A percentile compares a stretch with the other conserved stretches of the same genome.
These are phyloP conservation scores for Colletotrichum tofieldiae DNA, from an alignment of 2,329 filamentous ascomycete genomes.

Conservation along the genomic window DNA sequence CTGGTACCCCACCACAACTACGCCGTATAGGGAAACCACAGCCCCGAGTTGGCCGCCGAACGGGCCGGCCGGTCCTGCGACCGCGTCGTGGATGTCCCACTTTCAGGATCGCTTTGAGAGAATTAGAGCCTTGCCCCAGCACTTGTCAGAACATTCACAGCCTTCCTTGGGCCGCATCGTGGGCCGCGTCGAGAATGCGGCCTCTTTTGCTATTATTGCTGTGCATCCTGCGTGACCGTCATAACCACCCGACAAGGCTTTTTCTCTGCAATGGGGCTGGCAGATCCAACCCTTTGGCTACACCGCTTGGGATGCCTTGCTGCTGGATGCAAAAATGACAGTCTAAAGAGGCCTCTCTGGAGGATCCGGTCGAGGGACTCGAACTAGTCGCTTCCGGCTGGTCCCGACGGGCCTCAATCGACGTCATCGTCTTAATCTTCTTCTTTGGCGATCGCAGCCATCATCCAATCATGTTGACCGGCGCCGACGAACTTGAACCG, in stretches of 20 bases:
- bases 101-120: neutral
- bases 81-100: conserved; percentile 9
- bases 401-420: neutral
- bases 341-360: conserved; percentile 16
- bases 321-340: neutral
- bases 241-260: conserved; percentile 38
- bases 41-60: conserved; percentile 37
- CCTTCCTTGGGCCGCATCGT: conserved; percentile 32
- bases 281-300: neutral
- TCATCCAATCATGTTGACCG: neutral
- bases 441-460: neutral
- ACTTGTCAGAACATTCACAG: conserved; percentile 19
- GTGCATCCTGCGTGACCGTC: conserved; percentile 16
- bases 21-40: conserved; percentile 32
- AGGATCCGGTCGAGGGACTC: no score
- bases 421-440: neutral
- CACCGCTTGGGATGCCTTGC: conserved; percentile 9
- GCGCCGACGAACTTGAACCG: neutral
- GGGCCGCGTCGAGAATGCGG: conserved; percentile 15
- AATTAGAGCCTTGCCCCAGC: conserved; percentile 2
- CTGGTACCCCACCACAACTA: conserved; percentile 30
- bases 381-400: neutral
- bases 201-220: conserved; percentile 4
- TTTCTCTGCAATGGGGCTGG: conserved; percentile 2
- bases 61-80: conserved; percentile 33